Evolutionary conservation across 805 yeast genomes (phyloP).

Genomic region (Hanseniaspora jakobsenii): DNA sequence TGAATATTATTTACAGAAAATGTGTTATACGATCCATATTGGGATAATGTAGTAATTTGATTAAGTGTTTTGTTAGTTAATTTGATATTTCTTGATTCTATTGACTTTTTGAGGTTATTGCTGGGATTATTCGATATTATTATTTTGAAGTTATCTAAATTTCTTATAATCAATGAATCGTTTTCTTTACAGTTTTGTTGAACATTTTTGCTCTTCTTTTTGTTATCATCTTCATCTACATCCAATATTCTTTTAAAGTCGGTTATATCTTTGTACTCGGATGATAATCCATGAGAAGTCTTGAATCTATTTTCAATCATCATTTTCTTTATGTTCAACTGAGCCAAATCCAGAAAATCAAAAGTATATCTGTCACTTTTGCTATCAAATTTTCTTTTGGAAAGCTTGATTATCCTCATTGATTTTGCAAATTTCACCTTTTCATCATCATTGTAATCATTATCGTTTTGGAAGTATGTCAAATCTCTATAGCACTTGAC

Average conservation of each 20-base stretch:
- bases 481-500: slow-evolving; percentile 5
- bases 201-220: too few relatives aligned
- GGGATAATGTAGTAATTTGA: too few relatives aligned
- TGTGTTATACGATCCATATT: too few relatives aligned
- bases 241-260: neutral
- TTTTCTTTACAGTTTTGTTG: too few relatives aligned
- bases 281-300: neutral
- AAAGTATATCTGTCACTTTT: neutral
- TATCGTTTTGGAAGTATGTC: neutral
- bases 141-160: too few relatives aligned
- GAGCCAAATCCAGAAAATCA: neutral
- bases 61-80: too few relatives aligned
- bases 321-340: neutral
- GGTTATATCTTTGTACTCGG: neutral
- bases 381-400: neutral
- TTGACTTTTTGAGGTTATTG: too few relatives aligned
- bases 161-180: too few relatives aligned
- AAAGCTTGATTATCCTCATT: slow-evolving; percentile 1
- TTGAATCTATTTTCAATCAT: neutral
- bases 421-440: neutral
- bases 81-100: too few relatives aligned
- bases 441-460: neutral
- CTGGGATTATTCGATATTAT: too few relatives aligned
- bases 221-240: neutral
- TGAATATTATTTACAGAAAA: too few relatives aligned